These are phyloP conservation scores for Vigna nakashimae DNA, from an alignment of 306 rosid genomes.

Conservation along the genomic window DNA sequence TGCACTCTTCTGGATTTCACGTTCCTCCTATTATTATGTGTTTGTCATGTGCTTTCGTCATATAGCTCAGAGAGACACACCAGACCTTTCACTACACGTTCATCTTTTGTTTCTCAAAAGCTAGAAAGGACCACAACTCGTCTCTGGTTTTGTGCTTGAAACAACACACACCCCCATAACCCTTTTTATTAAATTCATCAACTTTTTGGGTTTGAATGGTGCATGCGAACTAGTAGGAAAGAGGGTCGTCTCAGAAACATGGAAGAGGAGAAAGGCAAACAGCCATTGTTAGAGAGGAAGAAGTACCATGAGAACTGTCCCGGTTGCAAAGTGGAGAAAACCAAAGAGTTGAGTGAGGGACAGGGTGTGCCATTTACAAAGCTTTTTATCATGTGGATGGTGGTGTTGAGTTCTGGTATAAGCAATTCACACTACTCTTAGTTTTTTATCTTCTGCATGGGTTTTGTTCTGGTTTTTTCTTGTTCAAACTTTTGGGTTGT, in stretches of 20 bases:
- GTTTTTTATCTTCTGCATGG: not conserved
- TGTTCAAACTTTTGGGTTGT: not conserved
- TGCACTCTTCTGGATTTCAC: too few relatives aligned
- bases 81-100: too few relatives aligned
- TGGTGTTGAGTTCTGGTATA: conserved; percentile 57
- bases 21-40: too few relatives aligned
- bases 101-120: too few relatives aligned
- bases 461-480: not conserved
- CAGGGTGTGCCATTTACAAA: conserved; percentile 52
- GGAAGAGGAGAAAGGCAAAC: not conserved
- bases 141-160: not conserved
- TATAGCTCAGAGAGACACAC: too few relatives aligned
- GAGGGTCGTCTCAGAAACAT: not conserved
- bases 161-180: not conserved
- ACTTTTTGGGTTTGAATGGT: not conserved
- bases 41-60: too few relatives aligned
- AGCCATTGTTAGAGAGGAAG: not conserved
- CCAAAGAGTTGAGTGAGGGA: conserved; percentile 43
- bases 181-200: not conserved
- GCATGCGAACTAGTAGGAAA: not conserved
- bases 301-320: not conserved
- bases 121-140: too few relatives aligned
- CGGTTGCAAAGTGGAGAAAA: not conserved
- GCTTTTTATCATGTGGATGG: conserved; percentile 52
- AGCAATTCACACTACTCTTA: not conserved